Evolutionary conservation across 2,329 filamentous ascomycete genomes (phyloP).

Genomic region (Trichoderma asperellum): DNA sequence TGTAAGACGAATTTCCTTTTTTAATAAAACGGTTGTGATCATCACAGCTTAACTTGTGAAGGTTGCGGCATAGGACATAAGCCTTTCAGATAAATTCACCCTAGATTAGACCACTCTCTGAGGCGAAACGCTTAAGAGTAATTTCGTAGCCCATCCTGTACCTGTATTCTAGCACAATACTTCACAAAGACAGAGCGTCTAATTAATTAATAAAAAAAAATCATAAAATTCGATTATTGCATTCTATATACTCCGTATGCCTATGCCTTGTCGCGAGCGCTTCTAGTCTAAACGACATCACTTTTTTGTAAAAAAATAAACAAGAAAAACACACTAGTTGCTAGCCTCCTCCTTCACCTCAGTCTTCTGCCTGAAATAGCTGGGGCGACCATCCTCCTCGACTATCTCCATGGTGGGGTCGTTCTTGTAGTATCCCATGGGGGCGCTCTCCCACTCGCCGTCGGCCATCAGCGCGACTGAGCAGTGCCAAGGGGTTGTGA

Average conservation of each 20-base stretch:
- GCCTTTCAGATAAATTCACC: too few relatives aligned
- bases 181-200: not conserved
- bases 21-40: too few relatives aligned
- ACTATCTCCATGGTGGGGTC: conserved; percentile 50
- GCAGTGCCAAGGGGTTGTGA: conserved; percentile 60
- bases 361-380: conserved; percentile 52
- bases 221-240: not conserved
- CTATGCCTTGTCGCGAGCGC: not conserved
- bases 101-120: too few relatives aligned
- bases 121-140: too few relatives aligned
- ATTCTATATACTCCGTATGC: not conserved
- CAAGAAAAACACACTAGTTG: not conserved
- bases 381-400: conserved; percentile 49
- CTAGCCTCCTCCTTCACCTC: not conserved
- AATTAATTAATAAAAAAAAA: not conserved
- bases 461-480: conserved; percentile 48
- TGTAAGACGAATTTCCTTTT: too few relatives aligned
- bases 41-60: too few relatives aligned
- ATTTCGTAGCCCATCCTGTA: too few relatives aligned
- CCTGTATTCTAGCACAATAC: not conserved
- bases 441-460: conserved; percentile 47
- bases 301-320: not conserved
- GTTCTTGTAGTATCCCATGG: conserved; percentile 46
- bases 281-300: not conserved
- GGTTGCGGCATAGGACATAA: too few relatives aligned